Evolutionary conservation across 129 eudicot genomes (phyloP).

Genomic region (Centrapalus pauciflorus): DNA sequence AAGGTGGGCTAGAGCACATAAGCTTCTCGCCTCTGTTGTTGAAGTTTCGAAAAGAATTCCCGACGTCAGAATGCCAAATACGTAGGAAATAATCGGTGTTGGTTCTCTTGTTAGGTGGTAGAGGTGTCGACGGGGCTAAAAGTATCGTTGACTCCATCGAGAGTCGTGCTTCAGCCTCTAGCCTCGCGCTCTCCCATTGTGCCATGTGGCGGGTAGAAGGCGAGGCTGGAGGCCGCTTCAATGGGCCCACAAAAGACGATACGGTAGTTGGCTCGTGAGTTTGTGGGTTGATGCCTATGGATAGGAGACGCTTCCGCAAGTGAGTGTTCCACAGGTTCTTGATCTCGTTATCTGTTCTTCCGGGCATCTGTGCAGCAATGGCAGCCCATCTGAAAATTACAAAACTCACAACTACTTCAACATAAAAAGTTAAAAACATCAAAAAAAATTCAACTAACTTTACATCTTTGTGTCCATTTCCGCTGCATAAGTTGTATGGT

Average conservation of each 20-base stretch:
- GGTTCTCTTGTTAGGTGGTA: slow-evolving; percentile 15
- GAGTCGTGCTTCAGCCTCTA: slow-evolving; percentile 96
- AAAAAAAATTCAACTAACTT: neutral
- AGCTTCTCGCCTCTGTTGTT: slow-evolving; percentile 23
- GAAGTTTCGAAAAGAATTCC: slow-evolving; percentile 66
- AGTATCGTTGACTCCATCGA: slow-evolving; percentile 54
- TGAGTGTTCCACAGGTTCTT: slow-evolving; percentile 99
- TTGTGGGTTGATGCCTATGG: slow-evolving; percentile 83
- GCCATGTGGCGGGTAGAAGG: slow-evolving; percentile 97
- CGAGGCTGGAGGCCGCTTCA: slow-evolving; percentile 45
- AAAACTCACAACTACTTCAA: too few relatives aligned
- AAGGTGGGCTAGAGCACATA: slow-evolving; percentile 48
- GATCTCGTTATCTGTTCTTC: slow-evolving; percentile 97
- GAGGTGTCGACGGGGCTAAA: slow-evolving; percentile 15
- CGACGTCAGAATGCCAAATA: slow-evolving; percentile 88
- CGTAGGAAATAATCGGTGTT: slow-evolving; percentile 54
- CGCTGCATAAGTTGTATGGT: neutral
- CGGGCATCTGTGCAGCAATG: slow-evolving; percentile 86
- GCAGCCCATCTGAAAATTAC: slow-evolving; percentile 87
- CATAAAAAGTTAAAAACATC: neutral
- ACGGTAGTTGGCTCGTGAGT: slow-evolving; percentile 65
- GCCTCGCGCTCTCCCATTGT: slow-evolving; percentile 97
- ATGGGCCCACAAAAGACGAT: slow-evolving; percentile 25
- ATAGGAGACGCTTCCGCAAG: slow-evolving; percentile 67
- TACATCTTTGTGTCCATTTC: too few relatives aligned